Evolutionary conservation across 2,329 filamentous ascomycete species (phyloP).

Genomic region (Periconia macrospinosa): DNA sequence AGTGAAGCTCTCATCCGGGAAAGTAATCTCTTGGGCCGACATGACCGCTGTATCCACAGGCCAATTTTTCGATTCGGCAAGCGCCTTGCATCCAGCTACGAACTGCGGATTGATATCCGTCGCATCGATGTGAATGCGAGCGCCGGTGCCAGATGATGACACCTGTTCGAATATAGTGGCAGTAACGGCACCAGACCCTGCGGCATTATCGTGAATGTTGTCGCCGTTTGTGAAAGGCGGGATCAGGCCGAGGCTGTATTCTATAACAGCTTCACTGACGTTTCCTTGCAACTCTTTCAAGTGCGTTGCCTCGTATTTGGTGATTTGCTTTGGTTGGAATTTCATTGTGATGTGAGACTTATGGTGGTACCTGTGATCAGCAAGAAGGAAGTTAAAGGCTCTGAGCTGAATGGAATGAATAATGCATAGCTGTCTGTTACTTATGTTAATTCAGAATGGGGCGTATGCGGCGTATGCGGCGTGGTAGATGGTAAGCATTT

Average conservation of each 20-base stretch:
- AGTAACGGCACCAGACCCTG: slow-evolving; percentile 12
- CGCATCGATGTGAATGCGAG: not conserved
- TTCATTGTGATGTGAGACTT: too few relatives aligned
- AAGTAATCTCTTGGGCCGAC: not conserved
- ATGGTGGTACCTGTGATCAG: too few relatives aligned
- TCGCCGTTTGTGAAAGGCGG: slow-evolving; percentile 10
- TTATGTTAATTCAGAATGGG: too few relatives aligned
- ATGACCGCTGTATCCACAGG: not conserved
- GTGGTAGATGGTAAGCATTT: too few relatives aligned
- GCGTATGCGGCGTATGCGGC: too few relatives aligned
- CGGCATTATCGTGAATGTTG: slow-evolving; percentile 17
- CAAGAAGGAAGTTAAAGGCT: too few relatives aligned
- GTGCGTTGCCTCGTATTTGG: not conserved
- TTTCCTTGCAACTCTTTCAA: not conserved
- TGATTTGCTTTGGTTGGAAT: not conserved
- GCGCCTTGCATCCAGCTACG: not conserved
- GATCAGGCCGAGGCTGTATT: slow-evolving; percentile 3
- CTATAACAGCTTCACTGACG: not conserved
- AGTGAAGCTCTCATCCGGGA: slow-evolving; percentile 31
- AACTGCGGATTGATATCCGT: slow-evolving; percentile 1
- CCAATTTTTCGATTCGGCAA: not conserved
- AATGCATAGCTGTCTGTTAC: too few relatives aligned
- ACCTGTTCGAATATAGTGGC: slow-evolving; percentile 1
- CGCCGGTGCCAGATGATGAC: too few relatives aligned
- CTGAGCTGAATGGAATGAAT: too few relatives aligned